Conservation (phyloP, 768 basidiomycete species). For the Boletus vinaceobasis region DNA sequence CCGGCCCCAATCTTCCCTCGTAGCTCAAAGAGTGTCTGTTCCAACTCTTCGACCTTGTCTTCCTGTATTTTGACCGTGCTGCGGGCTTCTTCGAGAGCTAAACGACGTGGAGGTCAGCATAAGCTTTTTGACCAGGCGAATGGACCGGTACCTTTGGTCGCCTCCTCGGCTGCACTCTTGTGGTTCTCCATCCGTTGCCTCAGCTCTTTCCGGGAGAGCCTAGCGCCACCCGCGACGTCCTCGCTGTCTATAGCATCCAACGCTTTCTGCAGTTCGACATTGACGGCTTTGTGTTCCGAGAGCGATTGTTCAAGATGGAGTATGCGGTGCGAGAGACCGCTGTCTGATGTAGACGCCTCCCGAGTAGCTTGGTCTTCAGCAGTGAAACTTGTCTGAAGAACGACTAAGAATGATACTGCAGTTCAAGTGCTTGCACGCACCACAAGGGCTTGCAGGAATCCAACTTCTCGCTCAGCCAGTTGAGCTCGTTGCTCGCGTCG, state of each 20-base stretch:
- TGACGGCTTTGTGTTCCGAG: conserved; percentile 51
- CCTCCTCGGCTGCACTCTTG: conserved; percentile 35
- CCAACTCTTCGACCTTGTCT: conserved; percentile 63
- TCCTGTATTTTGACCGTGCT: conserved; percentile 37
- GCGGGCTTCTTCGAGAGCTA: conserved; percentile 46
- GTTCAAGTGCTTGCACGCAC: conserved; percentile 37
- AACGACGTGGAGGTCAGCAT: not conserved
- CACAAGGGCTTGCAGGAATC: conserved; percentile 65
- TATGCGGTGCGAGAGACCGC: conserved; percentile 41
- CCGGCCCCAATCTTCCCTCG: conserved; percentile 74
- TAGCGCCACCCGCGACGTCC: conserved; percentile 16
- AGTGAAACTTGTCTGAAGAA: conserved; percentile 55
- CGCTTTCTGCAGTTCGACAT: conserved; percentile 43
- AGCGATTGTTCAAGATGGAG: conserved; percentile 55
- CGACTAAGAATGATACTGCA: not conserved
- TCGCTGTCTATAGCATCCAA: conserved; percentile 45
- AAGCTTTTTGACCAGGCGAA: not conserved
- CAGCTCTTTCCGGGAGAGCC: conserved; percentile 36
- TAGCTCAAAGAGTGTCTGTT: conserved; percentile 76
- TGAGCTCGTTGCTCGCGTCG: conserved; percentile 39
- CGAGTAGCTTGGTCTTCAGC: conserved; percentile 49
- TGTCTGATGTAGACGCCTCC: conserved; percentile 25
- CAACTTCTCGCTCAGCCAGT: conserved; percentile 57
- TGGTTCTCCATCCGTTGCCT: conserved; percentile 37
- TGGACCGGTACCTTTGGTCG: conserved; percentile 39